These are phyloP conservation scores for Sporothrix curviconia DNA, from an alignment of 2,329 filamentous ascomycete genomes.

Conservation along the genomic window DNA sequence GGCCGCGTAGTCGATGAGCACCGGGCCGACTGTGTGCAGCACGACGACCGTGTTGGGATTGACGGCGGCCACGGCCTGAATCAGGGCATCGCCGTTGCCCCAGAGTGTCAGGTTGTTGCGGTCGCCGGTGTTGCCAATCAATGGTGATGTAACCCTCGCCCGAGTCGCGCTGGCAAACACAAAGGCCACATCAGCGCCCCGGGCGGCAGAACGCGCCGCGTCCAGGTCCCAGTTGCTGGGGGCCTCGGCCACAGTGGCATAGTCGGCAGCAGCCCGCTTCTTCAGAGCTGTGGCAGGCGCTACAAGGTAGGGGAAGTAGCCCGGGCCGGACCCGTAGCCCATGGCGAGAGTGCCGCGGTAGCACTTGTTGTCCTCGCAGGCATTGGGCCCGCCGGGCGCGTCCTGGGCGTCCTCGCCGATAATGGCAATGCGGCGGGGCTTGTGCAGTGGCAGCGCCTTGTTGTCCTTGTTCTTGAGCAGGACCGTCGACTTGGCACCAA, in stretches of 20 bases:
- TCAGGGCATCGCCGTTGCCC: slow-evolving; percentile 66
- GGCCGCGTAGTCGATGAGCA: slow-evolving; percentile 59
- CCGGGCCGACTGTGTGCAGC: slow-evolving; percentile 51
- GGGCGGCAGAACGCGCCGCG: slow-evolving; percentile 42
- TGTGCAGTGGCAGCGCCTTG: slow-evolving; percentile 34
- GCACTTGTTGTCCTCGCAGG: slow-evolving; percentile 64
- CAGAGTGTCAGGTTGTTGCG: slow-evolving; percentile 69
- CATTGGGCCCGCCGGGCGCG: slow-evolving; percentile 61
- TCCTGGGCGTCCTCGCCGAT: slow-evolving; percentile 66
- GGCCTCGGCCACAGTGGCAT: slow-evolving; percentile 49
- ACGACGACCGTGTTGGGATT: slow-evolving; percentile 48
- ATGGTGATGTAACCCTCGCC: slow-evolving; percentile 67
- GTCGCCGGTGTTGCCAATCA: slow-evolving; percentile 60
- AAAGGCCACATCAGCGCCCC: slow-evolving; percentile 65
- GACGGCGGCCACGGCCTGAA: slow-evolving; percentile 60
- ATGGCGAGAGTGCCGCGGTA: slow-evolving; percentile 76
- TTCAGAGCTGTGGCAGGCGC: slow-evolving; percentile 55
- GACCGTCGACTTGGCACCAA: slow-evolving; percentile 52
- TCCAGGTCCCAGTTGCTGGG: slow-evolving; percentile 40
- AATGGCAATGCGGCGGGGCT: slow-evolving; percentile 51
- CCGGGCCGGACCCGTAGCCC: slow-evolving; percentile 83
- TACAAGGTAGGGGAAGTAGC: slow-evolving; percentile 74
- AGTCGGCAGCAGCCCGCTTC: slow-evolving; percentile 49
- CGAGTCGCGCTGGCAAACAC: slow-evolving; percentile 77
- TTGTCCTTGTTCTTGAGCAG: slow-evolving; percentile 47